Base-by-base conservation (phyloP, 139 green algal species). In the Limnomonas spitsbergensis region DNA sequence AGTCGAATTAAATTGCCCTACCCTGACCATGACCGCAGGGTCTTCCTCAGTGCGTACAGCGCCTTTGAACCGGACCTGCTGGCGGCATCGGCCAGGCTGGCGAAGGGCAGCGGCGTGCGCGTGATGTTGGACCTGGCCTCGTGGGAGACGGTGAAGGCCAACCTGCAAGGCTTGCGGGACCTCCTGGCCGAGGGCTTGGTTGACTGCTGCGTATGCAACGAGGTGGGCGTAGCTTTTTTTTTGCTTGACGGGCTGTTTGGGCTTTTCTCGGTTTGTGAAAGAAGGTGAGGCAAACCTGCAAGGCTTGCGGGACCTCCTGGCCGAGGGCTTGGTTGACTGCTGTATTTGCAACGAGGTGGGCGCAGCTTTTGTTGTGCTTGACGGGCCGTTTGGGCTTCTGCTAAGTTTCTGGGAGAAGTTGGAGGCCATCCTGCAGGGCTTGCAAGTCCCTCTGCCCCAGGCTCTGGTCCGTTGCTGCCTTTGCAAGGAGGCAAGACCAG, bases 301-400 rank as follows among this genome's bases (percentile, higher is more conserved):
- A 4, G n/a, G 66, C 34, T 36, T 91, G 29, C 38, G 35, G 6
- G 38, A 35, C 0, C 27, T 91, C 3, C 61, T 92, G 40, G 47
- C 82, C 32, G 32, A 54, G 2, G 70, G 76, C 20, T 29, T 47
- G 24, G 40, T 91, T 1, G 69, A 79, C 3, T 78, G 77, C n/a
- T 84, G 76, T 68, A 88, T 93, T 68, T 90, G 84, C 61, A 93
- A 93, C 68, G 89, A 93, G 81, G 81, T 81, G 35, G 7, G n/a
- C n/a, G n/a, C n/a, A n/a, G n/a, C n/a, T n/a, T n/a, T n/a, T n/a
- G n/a, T n/a, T n/a, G n/a, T n/a, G n/a, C n/a, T n/a, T n/a, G n/a
- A n/a, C n/a, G n/a, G n/a, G n/a, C n/a, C n/a, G n/a, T n/a, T n/a
- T n/a, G n/a, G n/a, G n/a, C n/a, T n/a, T n/a, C n/a, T n/a, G n/a